Base-by-base conservation (phyloP, 2,329 filamentous ascomycete species). In the Mollisiaceae sp. region DNA sequence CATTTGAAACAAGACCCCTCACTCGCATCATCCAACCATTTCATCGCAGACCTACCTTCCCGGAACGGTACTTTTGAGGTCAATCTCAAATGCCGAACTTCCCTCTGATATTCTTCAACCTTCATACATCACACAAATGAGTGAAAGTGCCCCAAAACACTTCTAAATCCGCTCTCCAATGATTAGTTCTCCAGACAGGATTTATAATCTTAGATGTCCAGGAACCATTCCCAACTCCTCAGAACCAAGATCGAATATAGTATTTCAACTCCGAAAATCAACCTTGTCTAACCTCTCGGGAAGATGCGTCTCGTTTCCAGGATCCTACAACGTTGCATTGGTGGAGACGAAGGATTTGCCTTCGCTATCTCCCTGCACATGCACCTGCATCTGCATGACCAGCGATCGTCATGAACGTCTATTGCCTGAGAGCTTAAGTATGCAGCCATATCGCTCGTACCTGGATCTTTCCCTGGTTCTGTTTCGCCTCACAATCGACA, bases 351-450 rank as follows among this genome's bases (percentile, higher is more conserved):
- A 45, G 27, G 27, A 32, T 32, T 50, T 54, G 50, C 27, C 24
- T 27, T 54, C 32, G 9, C 24, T 18, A 38, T 22, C n/a, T 41
- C 18, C 55, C 32, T 56, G 54, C 32, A 56, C 14, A 18, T n/a
- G 35, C 55, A 57, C 14, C 52, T 38, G 52, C 52, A 57, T 20
- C 55, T 57, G 55, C 55, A 39, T 32, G 50, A 24, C 50, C 50
- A 32, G 24, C 45, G 45, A 50, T 24, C 50, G 50, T 54, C 50
- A 54, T 54, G 32, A 52, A 20, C 47, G 22, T 54, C 50, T 24
- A 54, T n/a, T 32, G 18, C 50, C 50, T 4, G 22, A 3, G 15
- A 35, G 11, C 24, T 32, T 54, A 54, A 54, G 14, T 54, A 54
- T 54, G 50, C 24, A 54, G 50, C 50, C 22, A 54, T 43, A 2